Evolutionary conservation across 768 basidiomycete species (phyloP).

Genomic region (Pleurotus pulmonarius): DNA sequence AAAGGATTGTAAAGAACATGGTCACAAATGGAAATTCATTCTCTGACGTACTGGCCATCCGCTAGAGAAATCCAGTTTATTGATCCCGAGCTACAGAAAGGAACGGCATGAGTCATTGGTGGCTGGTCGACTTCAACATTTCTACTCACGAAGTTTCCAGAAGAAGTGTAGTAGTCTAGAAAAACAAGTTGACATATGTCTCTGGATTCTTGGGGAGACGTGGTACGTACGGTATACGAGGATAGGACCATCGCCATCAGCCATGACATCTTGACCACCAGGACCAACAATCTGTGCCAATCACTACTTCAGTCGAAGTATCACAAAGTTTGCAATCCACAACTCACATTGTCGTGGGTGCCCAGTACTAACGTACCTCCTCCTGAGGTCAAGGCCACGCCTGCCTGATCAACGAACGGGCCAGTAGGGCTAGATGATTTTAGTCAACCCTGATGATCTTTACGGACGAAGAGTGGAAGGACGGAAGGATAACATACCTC

Average conservation of each 20-base stretch:
- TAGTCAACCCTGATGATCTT: too few species aligned
- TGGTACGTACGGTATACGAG: constrained; percentile 24
- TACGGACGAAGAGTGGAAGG: too few species aligned
- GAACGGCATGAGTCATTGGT: neutral
- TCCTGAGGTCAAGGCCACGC: constrained; percentile 40
- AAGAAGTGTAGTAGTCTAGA: constrained; percentile 27
- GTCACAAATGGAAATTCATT: neutral
- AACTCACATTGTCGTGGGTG: constrained; percentile 37
- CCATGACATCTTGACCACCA: constrained; percentile 47
- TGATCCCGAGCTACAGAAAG: constrained; percentile 22
- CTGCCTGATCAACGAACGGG: constrained; percentile 42
- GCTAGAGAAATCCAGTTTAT: constrained; percentile 25
- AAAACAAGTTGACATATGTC: neutral
- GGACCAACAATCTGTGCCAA: constrained; percentile 42
- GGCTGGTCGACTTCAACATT: neutral
- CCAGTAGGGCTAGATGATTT: constrained; percentile 30
- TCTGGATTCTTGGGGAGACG: neutral
- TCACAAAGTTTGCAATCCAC: neutral
- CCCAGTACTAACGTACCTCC: constrained; percentile 51
- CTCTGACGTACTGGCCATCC: constrained; percentile 25
- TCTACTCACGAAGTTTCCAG: constrained; percentile 17
- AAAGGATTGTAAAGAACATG: too few species aligned
- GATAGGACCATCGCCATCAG: constrained; percentile 20
- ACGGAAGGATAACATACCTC: constrained; percentile 23
- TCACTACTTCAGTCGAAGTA: neutral